Evolutionary conservation across 139 green algal genomes (phyloP).

Genomic region (Volvox reticuliferus): DNA sequence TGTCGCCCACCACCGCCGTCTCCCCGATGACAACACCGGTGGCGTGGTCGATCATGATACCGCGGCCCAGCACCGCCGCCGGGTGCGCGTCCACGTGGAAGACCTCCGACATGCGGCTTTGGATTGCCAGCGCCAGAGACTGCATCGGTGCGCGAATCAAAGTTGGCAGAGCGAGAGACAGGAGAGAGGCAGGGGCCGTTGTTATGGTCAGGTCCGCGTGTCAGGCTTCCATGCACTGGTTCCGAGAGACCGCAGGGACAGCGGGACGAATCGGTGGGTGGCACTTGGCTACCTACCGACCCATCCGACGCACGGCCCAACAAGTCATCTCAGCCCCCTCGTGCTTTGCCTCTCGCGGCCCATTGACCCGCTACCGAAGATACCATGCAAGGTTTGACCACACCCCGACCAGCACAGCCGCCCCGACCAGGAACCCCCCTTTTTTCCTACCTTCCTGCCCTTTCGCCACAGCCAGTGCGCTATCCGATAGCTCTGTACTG

Average conservation of each 20-base stretch:
- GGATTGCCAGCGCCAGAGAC: conserved; percentile 82
- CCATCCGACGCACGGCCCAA: no score
- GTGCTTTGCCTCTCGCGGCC: no score
- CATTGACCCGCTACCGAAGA: no score
- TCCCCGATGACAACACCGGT: conserved; percentile 96
- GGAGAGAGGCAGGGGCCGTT: no score
- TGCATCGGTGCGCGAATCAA: conserved; percentile 25
- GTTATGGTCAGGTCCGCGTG: neutral
- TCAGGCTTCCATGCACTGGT: no score
- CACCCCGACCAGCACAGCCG: no score
- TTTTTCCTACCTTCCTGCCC: conserved; percentile 66
- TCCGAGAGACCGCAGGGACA: no score
- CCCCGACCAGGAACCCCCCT: no score
- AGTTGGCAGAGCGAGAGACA: neutral
- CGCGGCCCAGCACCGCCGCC: conserved; percentile 81
- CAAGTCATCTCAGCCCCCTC: no score
- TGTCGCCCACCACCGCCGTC: conserved; percentile 91
- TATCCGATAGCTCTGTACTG: conserved; percentile 89
- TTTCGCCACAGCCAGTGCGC: conserved; percentile 87
- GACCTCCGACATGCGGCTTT: conserved; percentile 82
- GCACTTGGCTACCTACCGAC: no score
- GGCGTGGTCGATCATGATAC: conserved; percentile 94
- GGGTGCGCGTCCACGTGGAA: conserved; percentile 95
- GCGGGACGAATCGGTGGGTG: no score
- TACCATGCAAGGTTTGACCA: no score